Evolutionary conservation across 768 basidiomycete genomes (phyloP).

Genomic region (Termitomyces sp.): DNA sequence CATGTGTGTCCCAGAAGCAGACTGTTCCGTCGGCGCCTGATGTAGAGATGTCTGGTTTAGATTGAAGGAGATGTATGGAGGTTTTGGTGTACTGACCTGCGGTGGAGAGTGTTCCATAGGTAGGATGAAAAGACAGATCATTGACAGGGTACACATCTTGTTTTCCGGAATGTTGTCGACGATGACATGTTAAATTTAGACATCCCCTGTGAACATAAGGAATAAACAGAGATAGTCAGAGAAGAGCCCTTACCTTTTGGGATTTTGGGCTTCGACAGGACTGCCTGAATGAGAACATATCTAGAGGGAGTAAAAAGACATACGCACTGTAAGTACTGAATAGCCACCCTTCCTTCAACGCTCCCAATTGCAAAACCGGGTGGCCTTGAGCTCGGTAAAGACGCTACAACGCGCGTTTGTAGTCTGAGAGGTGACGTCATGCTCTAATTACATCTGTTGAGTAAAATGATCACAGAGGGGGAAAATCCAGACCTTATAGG

Average conservation of each 20-base stretch:
- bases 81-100: constrained; percentile 37
- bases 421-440: constrained; percentile 84
- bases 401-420: constrained; percentile 84
- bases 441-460: constrained; percentile 40
- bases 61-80: background rate
- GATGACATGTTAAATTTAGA: constrained; percentile 84
- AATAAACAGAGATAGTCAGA: background rate
- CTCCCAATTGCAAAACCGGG: constrained; percentile 81
- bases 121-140: constrained; percentile 78
- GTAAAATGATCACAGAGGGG: background rate
- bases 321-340: constrained; percentile 30
- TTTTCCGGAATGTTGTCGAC: constrained; percentile 47
- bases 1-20: constrained; percentile 92
- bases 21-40: constrained; percentile 78
- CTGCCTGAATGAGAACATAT: constrained; percentile 17
- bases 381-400: constrained; percentile 58
- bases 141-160: constrained; percentile 79
- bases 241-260: background rate
- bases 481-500: constrained; percentile 47
- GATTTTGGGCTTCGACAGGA: constrained; percentile 78
- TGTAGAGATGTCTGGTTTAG: background rate
- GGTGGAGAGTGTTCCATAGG: constrained; percentile 79
- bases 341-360: constrained; percentile 87
- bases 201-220: constrained; percentile 41
- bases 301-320: background rate